A percentile compares a stretch with the other conserved stretches of the same genome.
Evolutionary conservation across 306 rosid species (phyloP).

Genomic region (Medicago ruthenica): DNA sequence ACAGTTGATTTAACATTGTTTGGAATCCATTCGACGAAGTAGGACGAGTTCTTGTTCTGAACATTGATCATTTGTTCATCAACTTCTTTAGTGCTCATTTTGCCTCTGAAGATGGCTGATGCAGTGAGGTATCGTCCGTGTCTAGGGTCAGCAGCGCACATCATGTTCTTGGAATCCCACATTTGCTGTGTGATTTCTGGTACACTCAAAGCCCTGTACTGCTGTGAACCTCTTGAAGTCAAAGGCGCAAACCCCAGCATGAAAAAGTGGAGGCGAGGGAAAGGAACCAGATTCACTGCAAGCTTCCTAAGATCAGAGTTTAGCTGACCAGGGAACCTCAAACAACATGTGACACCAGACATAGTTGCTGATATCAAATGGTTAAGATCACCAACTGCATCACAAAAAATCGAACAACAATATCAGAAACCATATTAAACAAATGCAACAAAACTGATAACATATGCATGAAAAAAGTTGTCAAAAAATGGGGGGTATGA

Average conservation of each 20-base stretch:
- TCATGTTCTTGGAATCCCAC: slow-evolving; percentile 26
- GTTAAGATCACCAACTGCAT: slow-evolving; percentile 21
- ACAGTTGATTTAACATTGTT: slow-evolving; percentile 6
- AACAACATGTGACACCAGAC: slow-evolving; percentile 25
- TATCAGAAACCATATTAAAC: background rate
- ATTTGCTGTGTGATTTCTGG: slow-evolving; percentile 20
- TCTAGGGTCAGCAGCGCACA: background rate
- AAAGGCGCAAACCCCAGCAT: slow-evolving; percentile 7
- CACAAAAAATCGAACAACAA: background rate
- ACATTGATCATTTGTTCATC: slow-evolving; percentile 23
- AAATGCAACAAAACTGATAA: background rate
- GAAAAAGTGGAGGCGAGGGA: slow-evolving; percentile 29
- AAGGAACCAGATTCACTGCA: background rate
- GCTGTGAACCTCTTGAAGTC: slow-evolving; percentile 22
- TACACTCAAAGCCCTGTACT: slow-evolving; percentile 21
- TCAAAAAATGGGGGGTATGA: too few relatives aligned
- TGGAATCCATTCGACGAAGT: slow-evolving; percentile 24
- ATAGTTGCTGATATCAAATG: slow-evolving; percentile 22
- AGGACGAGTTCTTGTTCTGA: slow-evolving; percentile 20
- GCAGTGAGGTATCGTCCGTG: slow-evolving; percentile 22
- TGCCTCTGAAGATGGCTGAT: slow-evolving; percentile 12
- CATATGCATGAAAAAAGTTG: background rate
- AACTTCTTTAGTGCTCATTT: slow-evolving; percentile 20
- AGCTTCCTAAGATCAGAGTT: background rate
- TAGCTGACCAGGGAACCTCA: slow-evolving; percentile 23